Percentiles rank a stretch among this genome's conserved stretches.
Conservation (phyloP, 169 alveolate genomes). For the Cystoisospora suis region DNA sequence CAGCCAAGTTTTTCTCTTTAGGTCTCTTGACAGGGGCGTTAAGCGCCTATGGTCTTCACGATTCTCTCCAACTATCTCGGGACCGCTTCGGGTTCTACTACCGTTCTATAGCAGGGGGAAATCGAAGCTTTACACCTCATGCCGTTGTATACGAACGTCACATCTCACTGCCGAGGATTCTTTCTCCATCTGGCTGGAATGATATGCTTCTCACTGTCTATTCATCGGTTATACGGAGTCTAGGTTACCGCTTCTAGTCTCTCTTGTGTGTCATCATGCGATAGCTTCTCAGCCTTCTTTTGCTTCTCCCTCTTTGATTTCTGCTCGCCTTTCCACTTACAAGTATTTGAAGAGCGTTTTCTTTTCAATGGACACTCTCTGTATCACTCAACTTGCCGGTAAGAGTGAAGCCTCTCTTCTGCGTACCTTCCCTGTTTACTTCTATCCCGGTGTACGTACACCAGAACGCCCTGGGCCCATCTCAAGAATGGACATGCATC, state of each 20-base stretch:
- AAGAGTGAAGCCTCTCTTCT: no score
- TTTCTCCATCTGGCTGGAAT: conserved; percentile 8
- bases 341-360: no score
- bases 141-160: conserved; percentile 5
- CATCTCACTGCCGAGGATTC: not conserved
- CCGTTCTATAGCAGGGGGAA: not conserved
- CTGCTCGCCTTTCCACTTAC: no score
- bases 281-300: no score
- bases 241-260: conserved; percentile 19
- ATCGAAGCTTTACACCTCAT: not conserved
- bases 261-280: no score
- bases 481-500: no score
- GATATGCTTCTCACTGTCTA: not conserved
- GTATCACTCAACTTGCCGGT: no score
- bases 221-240: not conserved
- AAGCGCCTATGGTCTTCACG: not conserved
- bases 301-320: no score
- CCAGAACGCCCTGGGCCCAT: no score
- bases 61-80: not conserved
- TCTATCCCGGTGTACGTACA: no score
- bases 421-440: no score
- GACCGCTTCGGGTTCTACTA: not conserved
- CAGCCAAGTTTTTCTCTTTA: not conserved
- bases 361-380: no score
- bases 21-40: not conserved